Conservation (phyloP, 1,284 basidiomycete genomes). For the Schizophyllum amplum region DNA sequence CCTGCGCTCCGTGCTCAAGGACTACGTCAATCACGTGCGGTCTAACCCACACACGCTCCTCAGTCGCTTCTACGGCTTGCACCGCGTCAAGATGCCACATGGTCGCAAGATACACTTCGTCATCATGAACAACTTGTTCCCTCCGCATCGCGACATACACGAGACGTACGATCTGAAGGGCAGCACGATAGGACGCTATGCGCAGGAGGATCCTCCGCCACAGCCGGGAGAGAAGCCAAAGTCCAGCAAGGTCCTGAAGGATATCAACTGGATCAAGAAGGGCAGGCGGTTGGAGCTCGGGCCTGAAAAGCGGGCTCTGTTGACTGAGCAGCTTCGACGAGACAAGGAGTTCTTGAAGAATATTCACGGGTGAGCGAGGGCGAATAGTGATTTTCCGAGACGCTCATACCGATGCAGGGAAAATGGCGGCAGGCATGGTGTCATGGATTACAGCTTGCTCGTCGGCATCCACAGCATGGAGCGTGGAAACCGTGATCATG, state of each 20-base stretch:
- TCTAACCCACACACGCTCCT: constrained; percentile 91
- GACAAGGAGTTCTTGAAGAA: constrained; percentile 82
- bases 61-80: constrained; percentile 92
- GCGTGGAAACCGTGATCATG: constrained; percentile 85
- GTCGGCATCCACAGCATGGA: constrained; percentile 92
- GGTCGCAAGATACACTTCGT: constrained; percentile 98
- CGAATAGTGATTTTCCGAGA: background rate
- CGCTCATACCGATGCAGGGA: background rate
- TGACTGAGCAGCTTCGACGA: constrained; percentile 84
- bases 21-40: constrained; percentile 86
- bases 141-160: constrained; percentile 94
- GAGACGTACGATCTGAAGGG: constrained; percentile 98
- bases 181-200: constrained; percentile 84
- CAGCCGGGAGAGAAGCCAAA: constrained; percentile 24
- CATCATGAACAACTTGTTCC: constrained; percentile 99
- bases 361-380: constrained; percentile 34
- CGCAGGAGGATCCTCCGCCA: constrained; percentile 58
- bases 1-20: constrained; percentile 74
- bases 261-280: constrained; percentile 91
- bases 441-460: constrained; percentile 96
- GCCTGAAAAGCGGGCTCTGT: constrained; percentile 86
- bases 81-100: constrained; percentile 92
- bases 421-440: constrained; percentile 21
- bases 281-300: constrained; percentile 78
- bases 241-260: constrained; percentile 78